Percentiles rank a stretch among this genome's conserved stretches.
phyloP scores from a whole-genome alignment of 768 basidiomycete genomes.

The Agrocybe chaxingu region DNA sequence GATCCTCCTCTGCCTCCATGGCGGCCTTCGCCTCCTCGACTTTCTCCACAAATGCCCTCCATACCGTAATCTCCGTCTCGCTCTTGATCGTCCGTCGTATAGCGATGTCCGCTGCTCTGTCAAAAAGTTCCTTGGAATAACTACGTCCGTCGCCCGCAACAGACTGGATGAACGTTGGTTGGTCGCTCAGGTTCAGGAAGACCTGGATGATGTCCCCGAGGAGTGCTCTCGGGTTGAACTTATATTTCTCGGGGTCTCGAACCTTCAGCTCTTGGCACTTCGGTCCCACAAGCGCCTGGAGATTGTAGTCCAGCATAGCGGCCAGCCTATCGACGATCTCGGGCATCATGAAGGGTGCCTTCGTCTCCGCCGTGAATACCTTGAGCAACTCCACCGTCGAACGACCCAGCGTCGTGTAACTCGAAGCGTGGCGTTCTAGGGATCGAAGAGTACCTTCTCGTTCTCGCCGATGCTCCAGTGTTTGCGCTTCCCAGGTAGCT shows the following conservation, averaged over 20 bases:
- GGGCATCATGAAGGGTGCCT: slow-evolving; percentile 89
- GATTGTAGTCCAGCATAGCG: slow-evolving; percentile 95
- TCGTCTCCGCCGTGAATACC: slow-evolving; percentile 89
- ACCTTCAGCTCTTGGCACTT: slow-evolving; percentile 85
- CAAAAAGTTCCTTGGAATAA: slow-evolving; percentile 82
- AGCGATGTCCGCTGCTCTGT: slow-evolving; percentile 68
- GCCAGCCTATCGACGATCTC: slow-evolving; percentile 96
- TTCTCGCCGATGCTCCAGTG: slow-evolving; percentile 78
- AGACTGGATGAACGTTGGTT: slow-evolving; percentile 74
- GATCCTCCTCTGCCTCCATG: slow-evolving; percentile 86
- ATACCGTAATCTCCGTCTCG: slow-evolving; percentile 67
- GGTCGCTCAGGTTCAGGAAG: slow-evolving; percentile 83
- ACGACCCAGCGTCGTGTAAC: slow-evolving; percentile 82
- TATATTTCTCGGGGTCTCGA: slow-evolving; percentile 81
- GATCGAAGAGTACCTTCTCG: slow-evolving; percentile 71
- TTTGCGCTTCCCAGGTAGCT: slow-evolving; percentile 61
- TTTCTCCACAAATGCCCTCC: slow-evolving; percentile 68
- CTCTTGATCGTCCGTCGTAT: slow-evolving; percentile 65
- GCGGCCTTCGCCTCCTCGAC: slow-evolving; percentile 82
- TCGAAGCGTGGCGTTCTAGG: slow-evolving; percentile 82
- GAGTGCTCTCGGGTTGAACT: slow-evolving; percentile 80
- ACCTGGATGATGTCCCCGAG: slow-evolving; percentile 87
- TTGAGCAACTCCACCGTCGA: slow-evolving; percentile 90
- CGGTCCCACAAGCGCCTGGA: slow-evolving; percentile 86
- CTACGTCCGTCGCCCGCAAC: slow-evolving; percentile 95